Conservation (phyloP, 768 basidiomycete species). For the Sistotremastrum niveocremeum region DNA sequence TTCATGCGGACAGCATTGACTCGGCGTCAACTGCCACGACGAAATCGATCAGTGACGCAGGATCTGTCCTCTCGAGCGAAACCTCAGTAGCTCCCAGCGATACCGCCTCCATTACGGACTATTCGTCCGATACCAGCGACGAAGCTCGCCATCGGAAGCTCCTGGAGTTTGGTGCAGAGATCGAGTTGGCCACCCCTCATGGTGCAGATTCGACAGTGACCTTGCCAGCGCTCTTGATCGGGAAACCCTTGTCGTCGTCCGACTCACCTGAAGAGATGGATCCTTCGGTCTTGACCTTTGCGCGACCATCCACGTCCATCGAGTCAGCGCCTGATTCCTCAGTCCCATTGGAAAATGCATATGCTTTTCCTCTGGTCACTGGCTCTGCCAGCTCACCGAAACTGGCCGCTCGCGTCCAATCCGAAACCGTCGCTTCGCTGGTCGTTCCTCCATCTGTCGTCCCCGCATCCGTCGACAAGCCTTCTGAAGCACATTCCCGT, state of each 20-base stretch:
- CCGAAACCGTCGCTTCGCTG: background rate
- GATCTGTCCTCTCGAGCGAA: slow-evolving; percentile 1
- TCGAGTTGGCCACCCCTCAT: slow-evolving; percentile 4
- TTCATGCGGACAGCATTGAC: slow-evolving; percentile 3
- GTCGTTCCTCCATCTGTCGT: background rate
- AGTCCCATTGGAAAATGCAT: background rate
- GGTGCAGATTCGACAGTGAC: slow-evolving; percentile 18
- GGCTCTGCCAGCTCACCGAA: background rate
- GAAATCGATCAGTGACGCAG: slow-evolving; percentile 1
- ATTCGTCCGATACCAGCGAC: slow-evolving; percentile 15
- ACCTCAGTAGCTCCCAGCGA: slow-evolving; percentile 7
- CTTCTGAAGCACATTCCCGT: background rate
- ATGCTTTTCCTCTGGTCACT: background rate
- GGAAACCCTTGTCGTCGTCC: slow-evolving; percentile 16
- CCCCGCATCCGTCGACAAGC: background rate
- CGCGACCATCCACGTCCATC: slow-evolving; percentile 63
- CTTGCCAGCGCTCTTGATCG: slow-evolving; percentile 22
- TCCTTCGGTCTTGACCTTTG: slow-evolving; percentile 62
- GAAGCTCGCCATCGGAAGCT: slow-evolving; percentile 17
- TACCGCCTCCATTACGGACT: background rate
- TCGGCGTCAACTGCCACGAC: background rate
- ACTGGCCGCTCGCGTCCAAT: too few relatives aligned
- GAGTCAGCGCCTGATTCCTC: slow-evolving; percentile 42
- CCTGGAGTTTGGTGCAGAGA: background rate
- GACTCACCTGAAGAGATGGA: slow-evolving; percentile 49